Base-by-base conservation (phyloP, 352 stramenopile species). In the Globisporangium irregulare region DNA sequence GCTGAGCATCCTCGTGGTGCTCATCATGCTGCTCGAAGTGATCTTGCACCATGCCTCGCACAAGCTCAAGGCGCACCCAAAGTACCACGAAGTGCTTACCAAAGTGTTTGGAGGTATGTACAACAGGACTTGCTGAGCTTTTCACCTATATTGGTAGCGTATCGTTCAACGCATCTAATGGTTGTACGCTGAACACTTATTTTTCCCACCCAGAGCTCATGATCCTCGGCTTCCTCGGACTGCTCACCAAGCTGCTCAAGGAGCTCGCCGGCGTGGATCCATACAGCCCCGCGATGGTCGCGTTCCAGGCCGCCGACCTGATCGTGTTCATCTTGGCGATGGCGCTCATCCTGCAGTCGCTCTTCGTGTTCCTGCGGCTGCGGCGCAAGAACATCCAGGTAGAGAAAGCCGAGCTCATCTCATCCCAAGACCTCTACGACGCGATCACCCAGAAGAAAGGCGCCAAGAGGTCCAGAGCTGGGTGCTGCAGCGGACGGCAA, bases 51-150 rank as follows among this genome's bases (percentile, higher is more conserved):
- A 68, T 18, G 62, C 86, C 8, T 74, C 81, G 54, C 78, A 88
- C 64, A 72, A 82, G 51, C 64, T 89, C n/a, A 59, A 75, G 0
- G 68, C 61, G 25, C 84, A 80, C 59, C 77, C 78, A 59, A 92
- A 90, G 71, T 92, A 89, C 62, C 67, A 87, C 59, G 77, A 90
- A 43, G 90, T 92, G 73, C 68, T 90, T 25, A 82, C 73, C 25
- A 91, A 91, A 59, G 75, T 73, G 10, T 90, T 80, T 62, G 62
- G 75, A 6, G 64, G 64, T 64, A n/a, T 48, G 64, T 43, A 4
- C 14, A 38, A 38, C 32, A 38, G 7, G 32, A 10, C 3, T 24
- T 57, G 14, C 63, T 14, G n/a, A 10, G 32, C 25, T 32, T 10
- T 15, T 62, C 22, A 3, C 7, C 12, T 38, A 38, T 48, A 48